Evolutionary conservation across 768 basidiomycete genomes (phyloP).

Genomic region (Tricholoma furcatifolium): DNA sequence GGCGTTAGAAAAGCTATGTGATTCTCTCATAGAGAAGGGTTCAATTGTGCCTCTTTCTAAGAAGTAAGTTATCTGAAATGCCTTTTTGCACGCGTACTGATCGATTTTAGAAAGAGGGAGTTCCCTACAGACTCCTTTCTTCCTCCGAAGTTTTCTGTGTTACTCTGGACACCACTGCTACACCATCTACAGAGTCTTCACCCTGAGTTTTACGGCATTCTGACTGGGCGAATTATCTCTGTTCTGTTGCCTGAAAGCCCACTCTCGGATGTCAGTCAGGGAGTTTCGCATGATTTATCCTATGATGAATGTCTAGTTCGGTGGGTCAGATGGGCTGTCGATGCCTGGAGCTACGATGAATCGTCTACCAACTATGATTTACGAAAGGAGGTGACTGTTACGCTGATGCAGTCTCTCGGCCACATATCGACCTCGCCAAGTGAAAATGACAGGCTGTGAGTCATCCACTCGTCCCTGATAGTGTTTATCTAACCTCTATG

Average conservation of each 20-base stretch:
- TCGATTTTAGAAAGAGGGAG: slow-evolving; percentile 52
- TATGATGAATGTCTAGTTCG: slow-evolving; percentile 62
- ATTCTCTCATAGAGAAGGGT: slow-evolving; percentile 67
- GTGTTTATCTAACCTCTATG: neutral
- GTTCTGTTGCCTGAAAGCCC: slow-evolving; percentile 23
- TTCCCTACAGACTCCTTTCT: slow-evolving; percentile 38
- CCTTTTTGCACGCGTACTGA: slow-evolving; percentile 39
- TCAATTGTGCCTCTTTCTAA: slow-evolving; percentile 80
- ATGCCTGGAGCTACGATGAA: slow-evolving; percentile 33
- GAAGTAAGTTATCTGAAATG: slow-evolving; percentile 51
- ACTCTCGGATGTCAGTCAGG: slow-evolving; percentile 9
- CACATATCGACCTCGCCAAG: slow-evolving; percentile 26
- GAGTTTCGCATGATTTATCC: slow-evolving; percentile 34
- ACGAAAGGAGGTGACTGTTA: slow-evolving; percentile 42
- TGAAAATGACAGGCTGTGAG: slow-evolving; percentile 34
- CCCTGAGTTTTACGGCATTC: slow-evolving; percentile 46
- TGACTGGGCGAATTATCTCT: slow-evolving; percentile 46
- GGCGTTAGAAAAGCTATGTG: slow-evolving; percentile 68
- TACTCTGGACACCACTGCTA: slow-evolving; percentile 68
- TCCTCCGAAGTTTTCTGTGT: slow-evolving; percentile 52
- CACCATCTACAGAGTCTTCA: slow-evolving; percentile 57
- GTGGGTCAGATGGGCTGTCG: slow-evolving; percentile 67
- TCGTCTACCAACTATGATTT: slow-evolving; percentile 36
- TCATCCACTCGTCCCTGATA: neutral
- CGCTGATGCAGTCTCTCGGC: slow-evolving; percentile 48